phyloP scores from a whole-genome alignment of 768 basidiomycete genomes.

The Rhizopogon roseolus region DNA sequence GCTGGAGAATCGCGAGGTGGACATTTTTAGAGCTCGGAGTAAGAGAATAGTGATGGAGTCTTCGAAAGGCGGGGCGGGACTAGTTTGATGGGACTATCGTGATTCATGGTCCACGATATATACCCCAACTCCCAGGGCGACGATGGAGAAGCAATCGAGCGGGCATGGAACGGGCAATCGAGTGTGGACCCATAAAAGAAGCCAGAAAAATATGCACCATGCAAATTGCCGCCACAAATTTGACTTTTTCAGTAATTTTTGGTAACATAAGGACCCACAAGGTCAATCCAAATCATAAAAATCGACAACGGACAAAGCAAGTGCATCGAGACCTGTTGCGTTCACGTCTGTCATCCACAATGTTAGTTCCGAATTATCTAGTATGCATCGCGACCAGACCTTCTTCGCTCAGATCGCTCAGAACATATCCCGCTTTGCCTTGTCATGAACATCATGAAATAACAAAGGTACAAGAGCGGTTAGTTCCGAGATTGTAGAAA shows the following conservation, averaged over 20 bases:
- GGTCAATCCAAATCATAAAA: not conserved
- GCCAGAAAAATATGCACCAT: not conserved
- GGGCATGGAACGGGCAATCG: constrained; percentile 2
- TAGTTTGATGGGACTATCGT: not conserved
- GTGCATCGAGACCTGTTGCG: not conserved
- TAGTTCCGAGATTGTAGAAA: too few species aligned
- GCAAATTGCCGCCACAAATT: not conserved
- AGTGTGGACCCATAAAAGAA: constrained; percentile 7
- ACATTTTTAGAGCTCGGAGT: constrained; percentile 3
- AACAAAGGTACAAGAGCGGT: too few species aligned
- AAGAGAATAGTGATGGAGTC: too few species aligned
- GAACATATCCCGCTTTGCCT: too few species aligned
- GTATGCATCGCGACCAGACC: too few species aligned
- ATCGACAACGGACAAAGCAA: not conserved
- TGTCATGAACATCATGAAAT: too few species aligned
- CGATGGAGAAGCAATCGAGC: constrained; percentile 3
- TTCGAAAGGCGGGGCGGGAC: not conserved
- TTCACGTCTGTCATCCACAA: too few species aligned
- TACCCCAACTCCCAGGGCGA: constrained; percentile 1
- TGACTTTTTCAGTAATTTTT: constrained; percentile 1
- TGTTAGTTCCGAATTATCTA: too few species aligned
- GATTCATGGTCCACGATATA: constrained; percentile 5
- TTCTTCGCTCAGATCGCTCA: too few species aligned
- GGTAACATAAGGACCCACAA: not conserved
- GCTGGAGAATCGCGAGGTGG: constrained; percentile 4